Evolutionary conservation across 2,329 filamentous ascomycete species (phyloP).

Genomic region (Immersiporthe knoxdaviesiana): DNA sequence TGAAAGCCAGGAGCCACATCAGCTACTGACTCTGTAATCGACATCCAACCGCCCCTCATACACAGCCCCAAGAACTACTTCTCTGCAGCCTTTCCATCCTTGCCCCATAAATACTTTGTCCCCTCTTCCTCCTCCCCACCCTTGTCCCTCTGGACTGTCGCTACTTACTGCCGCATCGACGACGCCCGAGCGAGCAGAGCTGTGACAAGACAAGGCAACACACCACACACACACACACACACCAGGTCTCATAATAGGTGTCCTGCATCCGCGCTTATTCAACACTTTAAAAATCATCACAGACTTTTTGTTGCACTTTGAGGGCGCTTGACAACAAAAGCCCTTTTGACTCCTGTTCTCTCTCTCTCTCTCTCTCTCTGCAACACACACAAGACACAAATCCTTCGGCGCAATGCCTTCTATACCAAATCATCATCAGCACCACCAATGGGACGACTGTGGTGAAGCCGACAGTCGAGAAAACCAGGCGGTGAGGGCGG

Average conservation of each 20-base stretch:
- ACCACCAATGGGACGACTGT: conserved; percentile 9
- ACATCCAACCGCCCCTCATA: conserved; percentile 15
- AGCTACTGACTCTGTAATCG: conserved; percentile 10
- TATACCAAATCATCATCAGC: conserved; percentile 10
- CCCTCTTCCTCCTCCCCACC: not conserved
- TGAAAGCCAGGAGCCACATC: conserved; percentile 20
- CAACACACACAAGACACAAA: not conserved
- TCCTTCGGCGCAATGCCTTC: conserved; percentile 24
- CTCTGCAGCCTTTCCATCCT: conserved; percentile 5
- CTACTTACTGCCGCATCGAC: not conserved
- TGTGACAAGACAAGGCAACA: conserved; percentile 5
- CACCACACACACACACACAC: not conserved
- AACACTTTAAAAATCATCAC: not conserved
- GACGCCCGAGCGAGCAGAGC: conserved; percentile 10
- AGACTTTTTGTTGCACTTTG: not conserved
- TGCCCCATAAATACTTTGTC: not conserved
- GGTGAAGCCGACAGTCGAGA: conserved; percentile 19
- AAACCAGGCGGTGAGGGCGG: conserved; percentile 6
- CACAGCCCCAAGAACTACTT: conserved; percentile 18
- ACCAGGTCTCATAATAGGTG: conserved; percentile 4
- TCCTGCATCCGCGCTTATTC: not conserved
- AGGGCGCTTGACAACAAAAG: not conserved
- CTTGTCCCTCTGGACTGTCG: not conserved
- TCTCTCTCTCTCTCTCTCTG: no score
- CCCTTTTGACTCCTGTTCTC: not conserved